Evolutionary conservation across 1,139 yeast genomes (phyloP).

Genomic region (Entelexis sorbosivorans): DNA sequence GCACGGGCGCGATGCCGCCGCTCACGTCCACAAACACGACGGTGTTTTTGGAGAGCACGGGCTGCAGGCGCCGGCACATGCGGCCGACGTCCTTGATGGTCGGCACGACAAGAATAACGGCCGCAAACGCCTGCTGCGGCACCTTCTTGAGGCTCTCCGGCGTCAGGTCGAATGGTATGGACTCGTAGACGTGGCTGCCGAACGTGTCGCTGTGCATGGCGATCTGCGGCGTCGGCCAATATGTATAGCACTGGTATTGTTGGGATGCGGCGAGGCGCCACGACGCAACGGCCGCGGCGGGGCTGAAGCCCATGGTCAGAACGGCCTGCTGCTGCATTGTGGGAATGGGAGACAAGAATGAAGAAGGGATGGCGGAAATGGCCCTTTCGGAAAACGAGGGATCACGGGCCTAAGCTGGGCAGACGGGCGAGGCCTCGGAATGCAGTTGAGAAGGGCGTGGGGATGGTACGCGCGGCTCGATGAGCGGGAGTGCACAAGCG

Average conservation of each 20-base stretch:
- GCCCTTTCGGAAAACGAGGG: neutral
- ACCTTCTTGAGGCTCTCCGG: slow-evolving; percentile 4
- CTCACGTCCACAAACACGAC: slow-evolving; percentile 28
- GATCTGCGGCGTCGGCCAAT: slow-evolving; percentile 24
- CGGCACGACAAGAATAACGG: slow-evolving; percentile 27
- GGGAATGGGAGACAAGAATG: neutral
- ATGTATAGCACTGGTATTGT: slow-evolving; percentile 20
- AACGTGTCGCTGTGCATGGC: slow-evolving; percentile 24
- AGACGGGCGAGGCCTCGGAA: neutral
- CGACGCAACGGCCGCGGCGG: slow-evolving; percentile 24
- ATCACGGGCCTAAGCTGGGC: neutral
- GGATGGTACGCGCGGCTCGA: neutral
- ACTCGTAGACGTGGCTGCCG: slow-evolving; percentile 19
- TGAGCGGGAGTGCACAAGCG: too few relatives aligned
- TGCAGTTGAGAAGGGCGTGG: neutral
- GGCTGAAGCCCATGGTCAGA: slow-evolving; percentile 24
- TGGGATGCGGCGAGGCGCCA: slow-evolving; percentile 22
- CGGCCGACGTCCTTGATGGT: slow-evolving; percentile 26
- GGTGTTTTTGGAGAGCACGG: slow-evolving; percentile 26
- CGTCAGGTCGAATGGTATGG: slow-evolving; percentile 20
- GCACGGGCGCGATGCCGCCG: slow-evolving; percentile 28
- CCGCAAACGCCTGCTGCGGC: slow-evolving; percentile 23
- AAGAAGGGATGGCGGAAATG: neutral
- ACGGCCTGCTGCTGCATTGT: slow-evolving; percentile 17
- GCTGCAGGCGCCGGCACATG: slow-evolving; percentile 25